Percentiles rank a stretch among this genome's conserved stretches.
Conservation (phyloP, 1,139 yeast species). For the Debaryomyces fabryi region DNA sequence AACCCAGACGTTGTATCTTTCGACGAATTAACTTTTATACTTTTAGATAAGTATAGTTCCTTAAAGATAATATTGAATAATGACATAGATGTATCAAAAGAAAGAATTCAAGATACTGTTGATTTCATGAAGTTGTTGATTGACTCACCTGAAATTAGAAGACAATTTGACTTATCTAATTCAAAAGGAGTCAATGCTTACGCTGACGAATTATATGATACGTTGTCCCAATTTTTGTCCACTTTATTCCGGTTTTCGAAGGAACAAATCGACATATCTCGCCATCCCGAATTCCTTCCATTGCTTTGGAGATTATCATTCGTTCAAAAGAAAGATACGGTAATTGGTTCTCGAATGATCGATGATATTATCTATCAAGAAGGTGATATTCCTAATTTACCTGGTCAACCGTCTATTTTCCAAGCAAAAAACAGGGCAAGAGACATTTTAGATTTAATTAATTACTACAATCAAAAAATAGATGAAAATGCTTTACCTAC, state of each 20-base stretch:
- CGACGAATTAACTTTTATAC: constrained; percentile 24
- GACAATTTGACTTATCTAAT: constrained; percentile 11
- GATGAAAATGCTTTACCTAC: constrained; percentile 14
- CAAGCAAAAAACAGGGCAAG: constrained; percentile 35
- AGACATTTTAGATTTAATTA: constrained; percentile 32
- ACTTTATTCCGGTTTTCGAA: constrained; percentile 30
- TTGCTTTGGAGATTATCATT: constrained; percentile 39
- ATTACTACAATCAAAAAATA: constrained; percentile 20
- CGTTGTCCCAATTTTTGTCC: constrained; percentile 31
- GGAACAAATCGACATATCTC: constrained; percentile 27
- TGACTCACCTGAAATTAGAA: constrained; percentile 33
- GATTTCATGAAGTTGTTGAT: constrained; percentile 35
- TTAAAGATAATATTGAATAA: constrained; percentile 19
- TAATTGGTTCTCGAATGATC: constrained; percentile 30
- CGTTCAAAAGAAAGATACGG: constrained; percentile 13
- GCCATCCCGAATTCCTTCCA: constrained; percentile 34
- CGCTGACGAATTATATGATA: constrained; percentile 22
- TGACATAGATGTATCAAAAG: constrained; percentile 16
- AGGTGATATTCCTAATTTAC: constrained; percentile 12
- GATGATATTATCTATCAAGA: constrained; percentile 29
- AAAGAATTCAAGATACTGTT: constrained; percentile 31
- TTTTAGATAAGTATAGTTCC: constrained; percentile 34
- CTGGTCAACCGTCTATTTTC: constrained; percentile 13
- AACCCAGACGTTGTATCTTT: constrained; percentile 34
- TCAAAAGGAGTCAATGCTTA: background rate